phyloP scores from a whole-genome alignment of 345 rosid species.

The Heritiera littoralis region DNA sequence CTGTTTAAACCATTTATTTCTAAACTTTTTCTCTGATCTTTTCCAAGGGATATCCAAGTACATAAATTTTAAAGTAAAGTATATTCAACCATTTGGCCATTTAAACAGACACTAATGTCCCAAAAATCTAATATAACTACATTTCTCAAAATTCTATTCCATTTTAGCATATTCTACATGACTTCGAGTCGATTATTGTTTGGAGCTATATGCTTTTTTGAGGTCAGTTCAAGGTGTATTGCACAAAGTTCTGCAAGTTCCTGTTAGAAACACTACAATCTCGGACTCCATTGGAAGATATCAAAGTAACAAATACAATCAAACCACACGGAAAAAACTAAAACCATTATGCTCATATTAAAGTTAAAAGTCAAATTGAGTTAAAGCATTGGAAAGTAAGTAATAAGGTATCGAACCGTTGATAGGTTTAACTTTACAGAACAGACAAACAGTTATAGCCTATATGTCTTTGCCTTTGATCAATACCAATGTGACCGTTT shows the following conservation, averaged over 20 bases:
- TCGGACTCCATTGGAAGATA: background rate
- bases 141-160: background rate
- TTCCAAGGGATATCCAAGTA: background rate
- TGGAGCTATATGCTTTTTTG: background rate
- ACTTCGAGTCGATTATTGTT: background rate
- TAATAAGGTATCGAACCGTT: background rate
- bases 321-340: background rate
- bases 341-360: background rate
- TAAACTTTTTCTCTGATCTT: background rate
- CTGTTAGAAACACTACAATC: background rate
- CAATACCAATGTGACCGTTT: background rate
- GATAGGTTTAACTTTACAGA: background rate
- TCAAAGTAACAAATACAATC: background rate
- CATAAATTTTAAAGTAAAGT: background rate
- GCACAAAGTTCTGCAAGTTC: background rate
- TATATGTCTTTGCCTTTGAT: background rate
- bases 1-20: background rate
- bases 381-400: background rate
- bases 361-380: background rate
- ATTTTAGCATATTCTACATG: background rate
- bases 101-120: background rate
- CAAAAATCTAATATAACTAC: slow-evolving; percentile 3
- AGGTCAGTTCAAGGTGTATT: background rate
- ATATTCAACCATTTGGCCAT: background rate
- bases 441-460: background rate